Base-by-base conservation (phyloP, 2,329 filamentous ascomycete genomes). In the Ilyonectria destructans region DNA sequence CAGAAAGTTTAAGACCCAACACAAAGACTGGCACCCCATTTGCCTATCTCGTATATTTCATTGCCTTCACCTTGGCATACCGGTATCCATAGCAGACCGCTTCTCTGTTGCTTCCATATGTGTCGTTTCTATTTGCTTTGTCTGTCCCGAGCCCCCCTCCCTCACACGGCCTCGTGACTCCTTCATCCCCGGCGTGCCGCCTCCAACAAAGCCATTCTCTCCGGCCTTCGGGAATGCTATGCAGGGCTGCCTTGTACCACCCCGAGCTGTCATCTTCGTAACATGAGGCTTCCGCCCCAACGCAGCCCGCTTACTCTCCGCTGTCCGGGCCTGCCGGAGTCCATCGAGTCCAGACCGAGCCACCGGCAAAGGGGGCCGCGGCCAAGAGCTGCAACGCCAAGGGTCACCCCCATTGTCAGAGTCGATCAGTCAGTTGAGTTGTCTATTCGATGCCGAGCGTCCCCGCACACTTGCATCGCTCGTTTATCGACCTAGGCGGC, bases 381-480 rank as follows among this genome's bases (percentile, higher is more conserved):
- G 31, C 31, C 51, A 54, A 21, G 51, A n/a, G n/a, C 17, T 19
- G 19, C 62, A 49, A 26, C 21, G 49, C 12, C 49, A 56, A 60
- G 49, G 51, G n/a, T 15, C 21, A 15, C 45, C 45, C 29, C 46
- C 37, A 48, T 52, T 37, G 40, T 31, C 43, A 43, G 17, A 56
- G 55, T n/a, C 23, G 59, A 58, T 51, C 48, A 59, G 46, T 49
- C 31, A 48, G 37, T 60, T 55, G 45, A 52, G 54, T 49, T 29
- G 52, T 56, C 40, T 57, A 56, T 66, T 62, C 23, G 58, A 61
- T 51, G 45, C 58, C 54, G 43, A 52, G 49, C 35, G 56, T 46
- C 67, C 67, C 67, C 67, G 54, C 62, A 69, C 29, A n/a, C 51
- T n/a, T 59, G 51, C 56, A 60, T 54, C 58, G 45, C 62, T 65